phyloP scores from a whole-genome alignment of 306 rosid genomes.

The Geum urbanum region DNA sequence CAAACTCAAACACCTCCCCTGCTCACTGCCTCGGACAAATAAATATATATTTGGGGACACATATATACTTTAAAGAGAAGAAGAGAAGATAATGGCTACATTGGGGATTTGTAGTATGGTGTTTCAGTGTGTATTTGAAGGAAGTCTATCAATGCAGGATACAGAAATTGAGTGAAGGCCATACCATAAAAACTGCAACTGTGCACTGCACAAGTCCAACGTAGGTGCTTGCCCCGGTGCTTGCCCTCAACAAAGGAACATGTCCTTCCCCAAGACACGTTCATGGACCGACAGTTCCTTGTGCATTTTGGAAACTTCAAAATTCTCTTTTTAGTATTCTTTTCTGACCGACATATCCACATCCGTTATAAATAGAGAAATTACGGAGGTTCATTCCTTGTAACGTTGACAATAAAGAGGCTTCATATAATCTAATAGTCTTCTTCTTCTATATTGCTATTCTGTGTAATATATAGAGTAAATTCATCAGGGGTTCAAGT shows the following conservation, averaged over 20 bases:
- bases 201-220: slow-evolving; percentile 28
- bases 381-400: not conserved
- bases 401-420: not conserved
- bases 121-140: slow-evolving; percentile 47
- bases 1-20: slow-evolving; percentile 1
- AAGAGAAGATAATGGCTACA: slow-evolving; percentile 32
- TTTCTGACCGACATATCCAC: not conserved
- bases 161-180: slow-evolving; percentile 60
- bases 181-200: slow-evolving; percentile 44
- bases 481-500: too few relatives aligned
- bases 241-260: slow-evolving; percentile 10
- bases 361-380: not conserved
- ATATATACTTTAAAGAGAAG: not conserved
- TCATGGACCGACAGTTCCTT: not conserved
- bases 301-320: not conserved
- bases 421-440: too few relatives aligned
- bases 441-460: too few relatives aligned
- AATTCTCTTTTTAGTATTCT: not conserved
- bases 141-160: slow-evolving; percentile 49
- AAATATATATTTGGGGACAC: too few relatives aligned
- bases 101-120: slow-evolving; percentile 35
- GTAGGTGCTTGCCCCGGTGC: not conserved
- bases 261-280: slow-evolving; percentile 33
- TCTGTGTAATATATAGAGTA: too few relatives aligned
- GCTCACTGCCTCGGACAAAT: not conserved